phyloP scores from a whole-genome alignment of 192 early-diverging fungal species.

The Coemansia sp. region DNA sequence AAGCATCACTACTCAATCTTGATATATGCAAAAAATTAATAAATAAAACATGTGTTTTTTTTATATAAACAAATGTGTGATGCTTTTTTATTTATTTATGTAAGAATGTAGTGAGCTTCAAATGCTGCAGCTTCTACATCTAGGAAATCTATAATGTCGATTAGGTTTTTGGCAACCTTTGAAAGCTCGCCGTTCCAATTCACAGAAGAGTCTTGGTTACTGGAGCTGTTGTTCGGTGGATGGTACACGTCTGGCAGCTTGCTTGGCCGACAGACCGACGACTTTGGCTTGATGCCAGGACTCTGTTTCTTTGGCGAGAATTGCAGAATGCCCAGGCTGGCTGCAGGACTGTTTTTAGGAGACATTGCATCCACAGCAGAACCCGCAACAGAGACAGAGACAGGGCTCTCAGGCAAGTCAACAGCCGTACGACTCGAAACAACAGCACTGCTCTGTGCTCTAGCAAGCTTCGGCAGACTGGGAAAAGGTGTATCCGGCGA shows the following conservation, averaged over 20 bases:
- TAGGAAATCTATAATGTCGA: slow-evolving; percentile 24
- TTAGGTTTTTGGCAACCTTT: slow-evolving; percentile 15
- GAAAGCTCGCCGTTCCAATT: slow-evolving; percentile 35
- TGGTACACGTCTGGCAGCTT: slow-evolving; percentile 4
- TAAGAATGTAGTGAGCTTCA: not conserved
- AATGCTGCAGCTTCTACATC: slow-evolving; percentile 11
- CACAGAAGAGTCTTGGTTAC: not conserved
- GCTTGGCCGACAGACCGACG: not conserved
- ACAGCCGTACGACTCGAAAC: not conserved
- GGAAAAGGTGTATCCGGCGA: not conserved
- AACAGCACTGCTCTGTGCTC: not conserved
- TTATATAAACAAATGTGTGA: not conserved
- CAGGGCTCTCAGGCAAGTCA: no score
- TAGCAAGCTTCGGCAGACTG: not conserved
- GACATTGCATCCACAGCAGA: not conserved
- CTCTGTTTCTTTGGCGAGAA: not conserved
- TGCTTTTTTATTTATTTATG: not conserved
- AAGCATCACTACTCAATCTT: not conserved
- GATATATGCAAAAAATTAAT: not conserved
- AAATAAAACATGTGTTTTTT: not conserved
- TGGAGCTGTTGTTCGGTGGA: not conserved
- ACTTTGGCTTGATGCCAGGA: not conserved
- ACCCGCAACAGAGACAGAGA: no score
- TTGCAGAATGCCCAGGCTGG: not conserved
- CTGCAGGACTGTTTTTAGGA: no score